Evolutionary conservation across 441 rosid species (phyloP).

Genomic region (Arabidopsis hybrid): DNA sequence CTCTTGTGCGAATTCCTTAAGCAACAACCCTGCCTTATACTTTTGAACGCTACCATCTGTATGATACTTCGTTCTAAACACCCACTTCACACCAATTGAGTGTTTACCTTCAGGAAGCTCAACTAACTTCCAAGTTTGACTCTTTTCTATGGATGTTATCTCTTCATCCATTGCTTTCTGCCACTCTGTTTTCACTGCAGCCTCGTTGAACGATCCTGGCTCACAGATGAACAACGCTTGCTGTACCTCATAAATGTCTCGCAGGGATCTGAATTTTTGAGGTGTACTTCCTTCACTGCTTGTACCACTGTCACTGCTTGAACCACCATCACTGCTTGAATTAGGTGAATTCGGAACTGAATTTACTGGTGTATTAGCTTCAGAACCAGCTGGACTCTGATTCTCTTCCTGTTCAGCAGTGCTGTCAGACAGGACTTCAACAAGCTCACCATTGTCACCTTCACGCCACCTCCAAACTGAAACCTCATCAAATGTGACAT

Average conservation of each 20-base stretch:
- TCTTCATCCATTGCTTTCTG: background rate
- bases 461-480: background rate
- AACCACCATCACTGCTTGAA: background rate
- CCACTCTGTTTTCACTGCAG: background rate
- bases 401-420: no score
- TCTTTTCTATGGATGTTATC: conserved; percentile 8
- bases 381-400: background rate
- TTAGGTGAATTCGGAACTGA: background rate
- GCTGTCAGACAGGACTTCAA: background rate
- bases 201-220: background rate
- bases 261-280: background rate
- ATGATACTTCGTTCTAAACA: conserved; percentile 4
- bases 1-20: conserved; percentile 13
- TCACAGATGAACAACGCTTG: background rate
- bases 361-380: background rate
- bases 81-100: conserved; percentile 28
- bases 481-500: no score
- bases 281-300: background rate
- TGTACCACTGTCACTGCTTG: no score
- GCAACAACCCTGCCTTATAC: background rate
- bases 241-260: background rate
- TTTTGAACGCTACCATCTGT: conserved; percentile 10
- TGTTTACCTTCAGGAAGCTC: background rate
- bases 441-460: background rate
- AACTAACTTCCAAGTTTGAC: conserved; percentile 12